Conservation (phyloP, 2,329 filamentous ascomycete genomes). For the Mollisiaceae sp. region DNA sequence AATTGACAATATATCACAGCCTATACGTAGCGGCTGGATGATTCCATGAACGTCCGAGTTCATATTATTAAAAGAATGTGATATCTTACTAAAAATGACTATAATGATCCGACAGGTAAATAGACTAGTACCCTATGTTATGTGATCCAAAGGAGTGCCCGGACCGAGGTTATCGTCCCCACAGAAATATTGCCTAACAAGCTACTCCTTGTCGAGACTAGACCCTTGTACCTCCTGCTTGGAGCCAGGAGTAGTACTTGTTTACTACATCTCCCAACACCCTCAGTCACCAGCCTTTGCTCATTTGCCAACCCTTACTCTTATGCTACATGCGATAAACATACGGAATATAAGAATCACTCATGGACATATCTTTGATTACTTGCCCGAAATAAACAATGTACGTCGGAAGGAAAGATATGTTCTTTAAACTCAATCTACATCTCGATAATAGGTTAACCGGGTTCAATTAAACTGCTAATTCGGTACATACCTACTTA, state of each 20-base stretch:
- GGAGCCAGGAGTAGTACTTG: background rate
- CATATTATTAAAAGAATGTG: background rate
- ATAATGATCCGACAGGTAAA: too few species aligned
- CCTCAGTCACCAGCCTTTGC: background rate
- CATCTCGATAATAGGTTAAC: background rate
- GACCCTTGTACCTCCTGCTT: background rate
- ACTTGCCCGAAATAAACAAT: background rate
- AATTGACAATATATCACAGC: background rate
- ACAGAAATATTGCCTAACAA: background rate
- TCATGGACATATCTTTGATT: background rate
- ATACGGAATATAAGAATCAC: background rate
- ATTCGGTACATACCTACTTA: background rate
- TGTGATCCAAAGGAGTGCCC: background rate
- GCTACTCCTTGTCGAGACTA: background rate
- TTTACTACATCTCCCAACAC: background rate
- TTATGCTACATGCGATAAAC: background rate
- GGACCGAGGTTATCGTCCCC: background rate
- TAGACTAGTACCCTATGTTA: too few species aligned
- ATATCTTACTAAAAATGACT: background rate
- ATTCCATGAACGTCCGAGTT: background rate
- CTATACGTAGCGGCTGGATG: background rate
- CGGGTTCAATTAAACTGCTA: background rate
- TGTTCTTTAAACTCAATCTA: background rate
- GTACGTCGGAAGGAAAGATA: background rate
- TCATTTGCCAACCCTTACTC: background rate